Conservation (phyloP, 768 basidiomycete species). For the Collybiopsis luxurians region DNA sequence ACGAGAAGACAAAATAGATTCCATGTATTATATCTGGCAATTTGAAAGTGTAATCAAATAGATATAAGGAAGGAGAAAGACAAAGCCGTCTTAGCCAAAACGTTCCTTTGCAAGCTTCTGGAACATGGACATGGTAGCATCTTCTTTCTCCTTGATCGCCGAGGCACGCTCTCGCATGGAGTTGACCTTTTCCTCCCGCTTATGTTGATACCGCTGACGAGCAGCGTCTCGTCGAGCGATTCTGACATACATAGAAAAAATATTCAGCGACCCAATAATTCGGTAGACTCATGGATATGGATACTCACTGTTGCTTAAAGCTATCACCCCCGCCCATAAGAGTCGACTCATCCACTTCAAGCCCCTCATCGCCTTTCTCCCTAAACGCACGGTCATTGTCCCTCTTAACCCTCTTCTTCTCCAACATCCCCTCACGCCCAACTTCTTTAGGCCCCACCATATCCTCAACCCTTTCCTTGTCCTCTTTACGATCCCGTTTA, state of each 20-base stretch:
- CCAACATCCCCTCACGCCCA: slow-evolving; percentile 81
- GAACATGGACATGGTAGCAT: slow-evolving; percentile 96
- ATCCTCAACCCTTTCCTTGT: slow-evolving; percentile 72
- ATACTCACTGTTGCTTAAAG: slow-evolving; percentile 71
- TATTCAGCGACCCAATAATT: too few species aligned
- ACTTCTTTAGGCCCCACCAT: slow-evolving; percentile 76
- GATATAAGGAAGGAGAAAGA: slow-evolving; percentile 1
- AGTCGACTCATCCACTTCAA: slow-evolving; percentile 76
- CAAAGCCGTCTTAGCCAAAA: slow-evolving; percentile 54
- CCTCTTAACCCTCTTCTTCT: slow-evolving; percentile 77
- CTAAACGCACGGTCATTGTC: slow-evolving; percentile 70
- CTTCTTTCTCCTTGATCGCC: slow-evolving; percentile 75
- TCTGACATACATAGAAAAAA: slow-evolving; percentile 37
- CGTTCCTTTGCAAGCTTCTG: slow-evolving; percentile 86
- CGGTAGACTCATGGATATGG: background rate
- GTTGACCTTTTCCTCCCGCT: slow-evolving; percentile 51
- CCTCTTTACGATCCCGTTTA: slow-evolving; percentile 65
- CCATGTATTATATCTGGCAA: too few species aligned
- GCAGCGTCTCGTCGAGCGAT: slow-evolving; percentile 74
- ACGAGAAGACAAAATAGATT: too few species aligned
- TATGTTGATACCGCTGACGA: slow-evolving; percentile 59
- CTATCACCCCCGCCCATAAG: slow-evolving; percentile 83
- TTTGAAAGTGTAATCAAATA: too few species aligned
- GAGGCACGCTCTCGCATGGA: slow-evolving; percentile 58
- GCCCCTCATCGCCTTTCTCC: slow-evolving; percentile 74